phyloP scores from a whole-genome alignment of 805 yeast genomes.

The Pichia manshurica region DNA sequence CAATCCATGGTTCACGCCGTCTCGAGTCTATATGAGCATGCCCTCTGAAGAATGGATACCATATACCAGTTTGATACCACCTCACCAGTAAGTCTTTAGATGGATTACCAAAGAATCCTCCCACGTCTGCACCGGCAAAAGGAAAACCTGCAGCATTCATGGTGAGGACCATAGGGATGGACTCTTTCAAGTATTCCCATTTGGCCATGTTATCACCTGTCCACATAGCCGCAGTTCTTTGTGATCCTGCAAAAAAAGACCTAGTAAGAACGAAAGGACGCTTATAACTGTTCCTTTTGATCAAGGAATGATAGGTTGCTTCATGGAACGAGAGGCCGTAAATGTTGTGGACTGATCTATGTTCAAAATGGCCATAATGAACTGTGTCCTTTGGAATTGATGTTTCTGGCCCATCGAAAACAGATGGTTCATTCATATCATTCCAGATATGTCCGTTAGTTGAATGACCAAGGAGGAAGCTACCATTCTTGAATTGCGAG shows the following conservation, averaged over 20 bases:
- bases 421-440: slow-evolving; percentile 97
- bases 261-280: slow-evolving; percentile 89
- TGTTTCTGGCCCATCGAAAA: slow-evolving; percentile 93
- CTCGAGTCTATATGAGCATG: slow-evolving; percentile 94
- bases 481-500: slow-evolving; percentile 42
- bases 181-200: slow-evolving; percentile 79
- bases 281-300: slow-evolving; percentile 41
- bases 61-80: slow-evolving; percentile 95
- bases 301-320: slow-evolving; percentile 66
- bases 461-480: slow-evolving; percentile 41
- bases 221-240: slow-evolving; percentile 91
- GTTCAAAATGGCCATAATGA: slow-evolving; percentile 80
- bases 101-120: slow-evolving; percentile 94
- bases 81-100: slow-evolving; percentile 70
- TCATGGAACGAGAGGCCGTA: slow-evolving; percentile 79
- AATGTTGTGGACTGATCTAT: slow-evolving; percentile 83
- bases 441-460: slow-evolving; percentile 85
- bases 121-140: slow-evolving; percentile 93
- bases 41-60: slow-evolving; percentile 94
- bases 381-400: slow-evolving; percentile 76
- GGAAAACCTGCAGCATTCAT: slow-evolving; percentile 82
- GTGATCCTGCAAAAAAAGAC: slow-evolving; percentile 86
- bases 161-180: slow-evolving; percentile 85
- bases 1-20: slow-evolving; percentile 89
- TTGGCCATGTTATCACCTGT: slow-evolving; percentile 93